Conservation (phyloP, 306 rosid species). For the Sphenostylis stenocarpa region DNA sequence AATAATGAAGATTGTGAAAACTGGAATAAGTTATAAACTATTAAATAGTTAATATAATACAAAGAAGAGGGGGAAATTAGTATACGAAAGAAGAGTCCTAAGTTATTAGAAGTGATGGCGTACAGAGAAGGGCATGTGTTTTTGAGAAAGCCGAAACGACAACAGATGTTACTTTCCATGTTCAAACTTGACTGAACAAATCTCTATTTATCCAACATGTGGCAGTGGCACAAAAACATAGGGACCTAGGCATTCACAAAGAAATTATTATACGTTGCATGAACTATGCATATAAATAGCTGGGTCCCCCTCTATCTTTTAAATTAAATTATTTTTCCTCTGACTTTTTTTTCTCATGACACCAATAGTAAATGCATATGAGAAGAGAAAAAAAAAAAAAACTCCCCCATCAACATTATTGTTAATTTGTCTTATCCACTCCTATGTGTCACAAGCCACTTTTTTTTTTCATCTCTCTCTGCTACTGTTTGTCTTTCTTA, state of each 20-base stretch:
- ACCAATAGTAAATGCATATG: not conserved
- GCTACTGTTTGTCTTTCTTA: constrained; percentile 4
- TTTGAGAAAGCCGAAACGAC: constrained; percentile 13
- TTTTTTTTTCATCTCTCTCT: not conserved
- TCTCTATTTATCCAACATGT: constrained; percentile 36
- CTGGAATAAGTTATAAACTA: not conserved
- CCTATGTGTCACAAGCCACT: constrained; percentile 18
- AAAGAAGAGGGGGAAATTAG: not conserved
- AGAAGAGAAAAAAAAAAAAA: not conserved
- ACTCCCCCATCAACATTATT: constrained; percentile 24
- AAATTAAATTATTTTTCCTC: constrained; percentile 2
- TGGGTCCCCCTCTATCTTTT: constrained; percentile 23
- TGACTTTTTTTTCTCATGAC: not conserved
- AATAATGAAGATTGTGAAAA: not conserved
- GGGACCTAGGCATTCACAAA: constrained; percentile 19
- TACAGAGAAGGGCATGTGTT: constrained; percentile 1
- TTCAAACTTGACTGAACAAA: constrained; percentile 37
- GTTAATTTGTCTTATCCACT: constrained; percentile 30
- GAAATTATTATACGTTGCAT: constrained; percentile 41
- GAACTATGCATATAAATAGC: constrained; percentile 18
- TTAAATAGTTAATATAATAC: not conserved
- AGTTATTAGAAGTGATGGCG: not conserved
- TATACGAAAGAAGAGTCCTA: not conserved
- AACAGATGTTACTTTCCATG: constrained; percentile 25
- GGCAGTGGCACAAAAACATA: constrained; percentile 36